Evolutionary conservation across 768 basidiomycete species (phyloP).

Genomic region (Lentinula lateritia): DNA sequence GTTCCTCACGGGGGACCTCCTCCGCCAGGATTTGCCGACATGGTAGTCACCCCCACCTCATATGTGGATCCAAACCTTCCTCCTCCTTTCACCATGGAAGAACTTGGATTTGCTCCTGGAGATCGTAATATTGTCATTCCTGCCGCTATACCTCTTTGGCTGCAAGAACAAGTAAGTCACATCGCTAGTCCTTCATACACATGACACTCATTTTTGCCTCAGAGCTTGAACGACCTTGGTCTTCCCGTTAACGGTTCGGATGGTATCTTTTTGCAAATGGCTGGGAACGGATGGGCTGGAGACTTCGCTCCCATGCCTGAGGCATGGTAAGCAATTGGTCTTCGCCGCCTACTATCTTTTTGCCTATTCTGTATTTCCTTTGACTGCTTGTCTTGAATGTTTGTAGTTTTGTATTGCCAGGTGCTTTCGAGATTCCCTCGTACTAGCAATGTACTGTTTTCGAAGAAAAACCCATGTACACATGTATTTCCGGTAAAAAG

Average conservation of each 20-base stretch:
- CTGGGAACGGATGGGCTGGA: constrained; percentile 70
- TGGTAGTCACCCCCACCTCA: constrained; percentile 52
- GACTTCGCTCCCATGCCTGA: constrained; percentile 77
- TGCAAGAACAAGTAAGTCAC: constrained; percentile 76
- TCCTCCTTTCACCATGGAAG: constrained; percentile 77
- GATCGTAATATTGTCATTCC: constrained; percentile 64
- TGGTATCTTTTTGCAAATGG: constrained; percentile 79
- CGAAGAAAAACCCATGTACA: neutral
- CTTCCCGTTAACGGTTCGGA: constrained; percentile 90
- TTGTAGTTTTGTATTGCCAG: constrained; percentile 2
- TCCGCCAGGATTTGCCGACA: constrained; percentile 47
- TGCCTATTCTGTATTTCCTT: neutral
- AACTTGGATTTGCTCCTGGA: constrained; percentile 59
- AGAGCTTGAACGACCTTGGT: constrained; percentile 87
- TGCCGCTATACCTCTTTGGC: constrained; percentile 81
- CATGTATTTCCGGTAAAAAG: neutral
- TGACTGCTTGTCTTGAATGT: neutral
- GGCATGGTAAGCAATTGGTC: constrained; percentile 57
- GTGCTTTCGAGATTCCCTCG: constrained; percentile 3
- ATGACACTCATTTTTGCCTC: constrained; percentile 7
- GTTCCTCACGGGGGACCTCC: constrained; percentile 48
- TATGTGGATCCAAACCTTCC: constrained; percentile 50
- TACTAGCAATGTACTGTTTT: constrained; percentile 1
- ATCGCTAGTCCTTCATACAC: constrained; percentile 8
- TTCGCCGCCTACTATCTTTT: neutral